Conservation (phyloP, 140 eudicot genomes). For the Cichorium intybus region DNA sequence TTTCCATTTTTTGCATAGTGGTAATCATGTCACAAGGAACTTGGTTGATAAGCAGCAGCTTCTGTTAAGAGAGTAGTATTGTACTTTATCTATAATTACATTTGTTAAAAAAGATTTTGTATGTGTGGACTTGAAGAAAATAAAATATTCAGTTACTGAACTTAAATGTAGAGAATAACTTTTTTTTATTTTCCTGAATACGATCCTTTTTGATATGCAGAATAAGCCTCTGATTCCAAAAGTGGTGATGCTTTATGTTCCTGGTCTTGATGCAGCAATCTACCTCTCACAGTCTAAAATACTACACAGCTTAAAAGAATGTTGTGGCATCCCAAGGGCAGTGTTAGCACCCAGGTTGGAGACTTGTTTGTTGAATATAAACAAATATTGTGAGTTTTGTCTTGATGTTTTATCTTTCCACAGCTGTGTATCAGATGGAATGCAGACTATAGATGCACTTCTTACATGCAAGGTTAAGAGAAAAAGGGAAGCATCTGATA, state of each 20-base stretch:
- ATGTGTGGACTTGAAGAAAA: constrained; percentile 3
- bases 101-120: too few relatives aligned
- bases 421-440: constrained; percentile 97
- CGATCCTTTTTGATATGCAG: constrained; percentile 44
- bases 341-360: constrained; percentile 92
- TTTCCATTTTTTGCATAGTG: too few relatives aligned
- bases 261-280: constrained; percentile 97
- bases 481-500: constrained; percentile 58
- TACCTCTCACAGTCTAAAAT: constrained; percentile 69
- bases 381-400: neutral
- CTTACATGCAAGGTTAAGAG: constrained; percentile 80
- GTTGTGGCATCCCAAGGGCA: constrained; percentile 85
- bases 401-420: constrained; percentile 19
- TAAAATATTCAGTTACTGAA: neutral
- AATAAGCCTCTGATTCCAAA: constrained; percentile 94
- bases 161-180: too few relatives aligned
- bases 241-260: constrained; percentile 89
- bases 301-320: constrained; percentile 69
- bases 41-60: too few relatives aligned
- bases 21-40: too few relatives aligned
- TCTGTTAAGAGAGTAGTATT: too few relatives aligned
- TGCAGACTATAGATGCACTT: constrained; percentile 89
- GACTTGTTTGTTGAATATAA: neutral
- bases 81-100: too few relatives aligned
- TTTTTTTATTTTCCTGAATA: too few relatives aligned